A percentile compares a stretch with the other conserved stretches of the same genome.
Evolutionary conservation across 2,329 filamentous ascomycete species (phyloP).

Genomic region (Capronia epimyces): DNA sequence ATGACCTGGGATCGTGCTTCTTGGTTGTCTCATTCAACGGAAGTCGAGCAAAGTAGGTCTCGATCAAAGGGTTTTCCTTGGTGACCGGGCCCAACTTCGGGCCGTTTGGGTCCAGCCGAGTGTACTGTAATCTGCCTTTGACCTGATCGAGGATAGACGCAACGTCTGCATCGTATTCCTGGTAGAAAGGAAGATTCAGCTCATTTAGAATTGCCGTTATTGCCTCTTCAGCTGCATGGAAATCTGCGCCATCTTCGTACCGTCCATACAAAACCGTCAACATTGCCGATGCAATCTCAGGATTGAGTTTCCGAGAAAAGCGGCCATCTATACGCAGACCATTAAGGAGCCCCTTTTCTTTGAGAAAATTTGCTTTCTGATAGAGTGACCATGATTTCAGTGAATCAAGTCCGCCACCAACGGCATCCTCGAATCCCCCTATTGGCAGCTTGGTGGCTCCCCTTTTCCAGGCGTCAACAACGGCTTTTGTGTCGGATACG

Average conservation of each 20-base stretch:
- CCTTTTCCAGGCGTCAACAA: conserved; percentile 65
- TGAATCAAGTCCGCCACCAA: conserved; percentile 47
- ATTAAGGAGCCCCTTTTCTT: conserved; percentile 63
- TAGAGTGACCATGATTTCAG: conserved; percentile 53
- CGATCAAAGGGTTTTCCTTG: conserved; percentile 72
- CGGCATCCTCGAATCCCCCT: conserved; percentile 44
- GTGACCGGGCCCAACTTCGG: conserved; percentile 79
- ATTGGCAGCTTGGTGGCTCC: conserved; percentile 54
- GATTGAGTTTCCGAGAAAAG: conserved; percentile 66
- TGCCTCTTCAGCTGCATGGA: conserved; percentile 45
- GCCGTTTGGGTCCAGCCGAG: conserved; percentile 84
- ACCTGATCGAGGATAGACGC: conserved; percentile 82
- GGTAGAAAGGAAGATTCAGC: conserved; percentile 81
- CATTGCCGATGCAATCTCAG: conserved; percentile 63
- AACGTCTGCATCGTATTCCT: conserved; percentile 82
- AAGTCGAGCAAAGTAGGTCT: conserved; percentile 90
- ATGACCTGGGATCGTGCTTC: conserved; percentile 67
- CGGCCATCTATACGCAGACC: conserved; percentile 72
- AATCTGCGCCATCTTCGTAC: conserved; percentile 50
- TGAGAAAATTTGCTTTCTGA: conserved; percentile 56
- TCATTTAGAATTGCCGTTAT: conserved; percentile 66
- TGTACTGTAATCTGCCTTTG: conserved; percentile 91
- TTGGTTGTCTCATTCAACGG: conserved; percentile 71
- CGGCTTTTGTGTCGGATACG: conserved; percentile 62
- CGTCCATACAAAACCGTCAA: conserved; percentile 64